Evolutionary conservation across 352 stramenopile species (phyloP).

Genomic region (Phytophthora idaei): DNA sequence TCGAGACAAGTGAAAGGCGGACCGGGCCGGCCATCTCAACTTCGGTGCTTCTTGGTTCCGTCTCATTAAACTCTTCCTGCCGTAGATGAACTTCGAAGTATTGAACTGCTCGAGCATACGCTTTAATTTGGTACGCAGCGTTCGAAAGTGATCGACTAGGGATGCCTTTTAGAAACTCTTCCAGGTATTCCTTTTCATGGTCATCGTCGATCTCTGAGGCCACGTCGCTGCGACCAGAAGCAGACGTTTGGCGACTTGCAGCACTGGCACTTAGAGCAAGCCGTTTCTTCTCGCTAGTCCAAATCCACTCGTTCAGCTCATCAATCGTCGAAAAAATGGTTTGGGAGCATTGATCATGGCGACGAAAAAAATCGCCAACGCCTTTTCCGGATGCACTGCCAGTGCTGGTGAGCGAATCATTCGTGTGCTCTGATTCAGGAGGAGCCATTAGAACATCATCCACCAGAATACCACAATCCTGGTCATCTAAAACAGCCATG

Average conservation of each 20-base stretch:
- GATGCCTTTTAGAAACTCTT: constrained; percentile 81
- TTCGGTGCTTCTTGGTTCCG: constrained; percentile 23
- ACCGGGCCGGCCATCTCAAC: constrained; percentile 39
- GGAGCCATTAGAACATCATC: constrained; percentile 50
- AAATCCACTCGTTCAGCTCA: constrained; percentile 90
- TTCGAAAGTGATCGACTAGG: constrained; percentile 69
- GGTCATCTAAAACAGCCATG: constrained; percentile 79
- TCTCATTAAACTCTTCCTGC: constrained; percentile 46
- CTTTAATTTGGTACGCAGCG: constrained; percentile 71
- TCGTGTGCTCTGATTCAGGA: constrained; percentile 34
- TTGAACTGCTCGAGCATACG: constrained; percentile 72
- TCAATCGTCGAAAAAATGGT: constrained; percentile 88
- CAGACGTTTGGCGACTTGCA: constrained; percentile 46
- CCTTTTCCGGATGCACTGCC: constrained; percentile 15
- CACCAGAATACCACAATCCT: constrained; percentile 63
- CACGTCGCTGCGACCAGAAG: constrained; percentile 45
- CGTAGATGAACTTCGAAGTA: constrained; percentile 79
- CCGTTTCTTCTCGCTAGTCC: constrained; percentile 83
- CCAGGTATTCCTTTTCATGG: constrained; percentile 78
- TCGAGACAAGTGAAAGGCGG: constrained; percentile 53
- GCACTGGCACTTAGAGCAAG: constrained; percentile 60
- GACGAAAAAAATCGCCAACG: constrained; percentile 69
- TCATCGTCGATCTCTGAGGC: constrained; percentile 71
- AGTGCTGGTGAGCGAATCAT: constrained; percentile 16
- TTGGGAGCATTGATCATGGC: constrained; percentile 85